Percentiles rank a stretch among this genome's conserved stretches.
phyloP scores from a whole-genome alignment of 768 basidiomycete species.

The Heimioporus sp. region DNA sequence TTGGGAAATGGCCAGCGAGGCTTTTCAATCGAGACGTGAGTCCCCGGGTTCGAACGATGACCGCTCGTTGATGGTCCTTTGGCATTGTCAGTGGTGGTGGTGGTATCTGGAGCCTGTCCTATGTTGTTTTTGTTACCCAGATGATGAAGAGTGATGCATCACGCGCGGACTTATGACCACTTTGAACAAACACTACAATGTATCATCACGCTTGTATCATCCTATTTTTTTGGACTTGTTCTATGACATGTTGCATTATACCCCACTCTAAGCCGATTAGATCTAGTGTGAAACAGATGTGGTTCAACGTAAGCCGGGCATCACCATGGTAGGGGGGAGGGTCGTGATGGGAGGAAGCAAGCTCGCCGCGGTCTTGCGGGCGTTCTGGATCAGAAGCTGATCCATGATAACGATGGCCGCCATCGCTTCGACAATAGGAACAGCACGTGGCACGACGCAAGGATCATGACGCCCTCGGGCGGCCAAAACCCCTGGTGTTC shows the following conservation, averaged over 20 bases:
- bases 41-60: constrained; percentile 4
- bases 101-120: constrained; percentile 66
- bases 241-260: constrained; percentile 3
- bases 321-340: constrained; percentile 90
- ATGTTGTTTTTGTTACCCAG: constrained; percentile 60
- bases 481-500: constrained; percentile 82
- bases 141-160: constrained; percentile 42
- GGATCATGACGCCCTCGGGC: constrained; percentile 95
- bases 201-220: neutral
- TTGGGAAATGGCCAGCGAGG: constrained; percentile 68
- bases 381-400: constrained; percentile 84
- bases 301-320: constrained; percentile 40
- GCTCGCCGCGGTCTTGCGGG: constrained; percentile 69
- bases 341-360: constrained; percentile 84
- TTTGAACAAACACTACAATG: neutral
- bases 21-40: constrained; percentile 69
- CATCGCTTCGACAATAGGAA: constrained; percentile 99
- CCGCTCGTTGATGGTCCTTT: neutral
- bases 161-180: neutral
- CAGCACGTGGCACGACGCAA: constrained; percentile 94
- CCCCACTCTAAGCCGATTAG: neutral
- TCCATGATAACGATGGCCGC: constrained; percentile 95
- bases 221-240: constrained; percentile 10
- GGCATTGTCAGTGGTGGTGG: constrained; percentile 73
- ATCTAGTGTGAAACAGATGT: neutral